Conservation (phyloP, 2,329 filamentous ascomycete genomes). For the Zelopaecilomyces penicillatus region DNA sequence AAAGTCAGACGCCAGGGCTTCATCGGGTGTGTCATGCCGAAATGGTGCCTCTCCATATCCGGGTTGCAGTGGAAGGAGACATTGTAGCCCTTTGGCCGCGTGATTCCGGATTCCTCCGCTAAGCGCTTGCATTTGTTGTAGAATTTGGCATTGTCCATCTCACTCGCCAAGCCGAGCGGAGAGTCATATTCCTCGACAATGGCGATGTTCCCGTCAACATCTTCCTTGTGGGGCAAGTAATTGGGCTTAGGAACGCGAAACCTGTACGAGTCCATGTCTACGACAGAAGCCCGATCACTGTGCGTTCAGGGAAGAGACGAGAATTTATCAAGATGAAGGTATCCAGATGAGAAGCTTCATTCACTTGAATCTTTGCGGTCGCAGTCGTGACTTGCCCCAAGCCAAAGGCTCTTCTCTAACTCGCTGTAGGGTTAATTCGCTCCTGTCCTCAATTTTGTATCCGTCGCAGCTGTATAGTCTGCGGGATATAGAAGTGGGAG, state of each 20-base stretch:
- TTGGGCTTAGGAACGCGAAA: constrained; percentile 50
- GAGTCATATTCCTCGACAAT: constrained; percentile 44
- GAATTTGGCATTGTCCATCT: constrained; percentile 48
- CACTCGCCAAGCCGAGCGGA: constrained; percentile 41
- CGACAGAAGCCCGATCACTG: too few species aligned
- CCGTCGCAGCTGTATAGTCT: too few species aligned
- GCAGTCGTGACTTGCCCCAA: too few species aligned
- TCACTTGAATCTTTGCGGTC: too few species aligned
- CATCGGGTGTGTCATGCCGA: constrained; percentile 96
- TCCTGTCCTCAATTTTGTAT: too few species aligned
- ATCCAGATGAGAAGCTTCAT: too few species aligned
- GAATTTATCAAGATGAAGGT: too few species aligned
- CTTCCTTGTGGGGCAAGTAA: constrained; percentile 48
- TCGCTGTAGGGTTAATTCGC: too few species aligned
- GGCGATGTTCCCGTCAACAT: constrained; percentile 41
- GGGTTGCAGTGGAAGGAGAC: constrained; percentile 96
- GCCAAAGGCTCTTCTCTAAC: too few species aligned
- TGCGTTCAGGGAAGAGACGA: too few species aligned
- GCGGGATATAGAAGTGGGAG: too few species aligned
- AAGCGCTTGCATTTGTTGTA: constrained; percentile 49
- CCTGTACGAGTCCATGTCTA: constrained; percentile 40
- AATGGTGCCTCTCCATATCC: constrained; percentile 92
- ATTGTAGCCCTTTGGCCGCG: constrained; percentile 73
- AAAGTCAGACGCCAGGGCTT: constrained; percentile 96
- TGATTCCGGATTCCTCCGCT: constrained; percentile 59